Conservation (phyloP, 2,329 filamentous ascomycete species). For the Botrytis porri region DNA sequence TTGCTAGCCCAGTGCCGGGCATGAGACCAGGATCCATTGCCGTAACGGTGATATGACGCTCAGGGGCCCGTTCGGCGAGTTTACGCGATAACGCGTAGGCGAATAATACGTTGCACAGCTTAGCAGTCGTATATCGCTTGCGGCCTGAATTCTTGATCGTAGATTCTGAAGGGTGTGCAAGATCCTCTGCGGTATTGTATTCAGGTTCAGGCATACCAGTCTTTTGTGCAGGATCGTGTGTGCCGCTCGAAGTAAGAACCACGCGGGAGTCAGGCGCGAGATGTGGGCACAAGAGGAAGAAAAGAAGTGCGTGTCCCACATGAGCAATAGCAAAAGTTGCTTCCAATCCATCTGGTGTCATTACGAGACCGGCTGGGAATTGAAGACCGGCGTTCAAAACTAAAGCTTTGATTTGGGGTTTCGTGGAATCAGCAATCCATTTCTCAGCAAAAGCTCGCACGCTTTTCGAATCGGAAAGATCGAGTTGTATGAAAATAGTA, state of each 20-base stretch:
- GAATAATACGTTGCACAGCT: conserved; percentile 50
- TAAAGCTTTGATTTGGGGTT: conserved; percentile 44
- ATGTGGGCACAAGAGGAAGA: conserved; percentile 45
- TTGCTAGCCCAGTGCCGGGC: conserved; percentile 46
- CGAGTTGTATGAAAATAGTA: conserved; percentile 42
- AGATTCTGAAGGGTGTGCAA: conserved; percentile 41
- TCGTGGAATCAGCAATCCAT: neutral
- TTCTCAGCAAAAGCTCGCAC: conserved; percentile 33
- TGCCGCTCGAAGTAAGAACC: conserved; percentile 45
- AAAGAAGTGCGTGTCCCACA: conserved; percentile 50
- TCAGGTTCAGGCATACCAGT: conserved; percentile 29
- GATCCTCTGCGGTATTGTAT: conserved; percentile 45
- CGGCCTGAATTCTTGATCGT: conserved; percentile 37
- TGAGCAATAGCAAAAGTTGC: conserved; percentile 49
- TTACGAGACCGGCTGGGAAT: conserved; percentile 37
- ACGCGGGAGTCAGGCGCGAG: conserved; percentile 44
- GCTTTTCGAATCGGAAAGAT: conserved; percentile 31
- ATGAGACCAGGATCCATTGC: conserved; percentile 49
- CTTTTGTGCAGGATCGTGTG: conserved; percentile 47
- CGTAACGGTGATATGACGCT: conserved; percentile 40
- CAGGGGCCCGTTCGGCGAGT: conserved; percentile 33
- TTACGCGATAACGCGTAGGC: conserved; percentile 45
- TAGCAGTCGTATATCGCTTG: conserved; percentile 45
- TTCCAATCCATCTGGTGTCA: conserved; percentile 46
- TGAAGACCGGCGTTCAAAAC: conserved; percentile 50